A percentile compares a stretch with the other conserved stretches of the same genome.
Conservation (phyloP, 805 yeast genomes). For the Schwanniomyces sp. region DNA sequence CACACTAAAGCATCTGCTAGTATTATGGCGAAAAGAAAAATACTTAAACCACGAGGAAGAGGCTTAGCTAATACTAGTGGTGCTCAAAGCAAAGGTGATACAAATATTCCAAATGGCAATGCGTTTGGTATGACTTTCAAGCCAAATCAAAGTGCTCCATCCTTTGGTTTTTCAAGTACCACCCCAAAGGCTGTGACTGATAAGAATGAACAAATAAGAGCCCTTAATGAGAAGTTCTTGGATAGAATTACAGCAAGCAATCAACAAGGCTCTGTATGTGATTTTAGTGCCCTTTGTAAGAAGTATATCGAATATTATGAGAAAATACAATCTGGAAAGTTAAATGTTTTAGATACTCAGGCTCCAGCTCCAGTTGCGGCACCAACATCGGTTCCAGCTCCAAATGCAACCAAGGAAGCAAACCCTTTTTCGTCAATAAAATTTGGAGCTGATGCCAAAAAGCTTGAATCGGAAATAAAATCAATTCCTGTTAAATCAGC, state of each 20-base stretch:
- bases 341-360: not conserved
- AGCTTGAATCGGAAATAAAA: conserved; percentile 1
- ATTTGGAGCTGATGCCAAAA: not conserved
- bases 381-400: not conserved
- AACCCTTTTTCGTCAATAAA: not conserved
- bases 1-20: conserved; percentile 54
- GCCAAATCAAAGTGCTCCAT: not conserved
- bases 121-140: not conserved
- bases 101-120: not conserved
- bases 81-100: not conserved
- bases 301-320: conserved; percentile 59
- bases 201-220: conserved; percentile 53
- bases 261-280: conserved; percentile 47
- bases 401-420: not conserved
- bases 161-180: not conserved
- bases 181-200: conserved; percentile 14
- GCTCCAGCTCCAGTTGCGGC: not conserved
- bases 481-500: conserved; percentile 3
- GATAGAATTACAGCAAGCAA: conserved; percentile 46
- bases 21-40: conserved; percentile 67
- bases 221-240: conserved; percentile 62
- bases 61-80: not conserved
- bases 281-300: conserved; percentile 53
- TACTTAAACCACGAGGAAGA: conserved; percentile 55
- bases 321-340: conserved; percentile 9